Evolutionary conservation across 2,329 filamentous ascomycete genomes (phyloP), one percentile per base, ranked within the genome.

Genomic region (Pseudofabraea citricarpa): DNA sequence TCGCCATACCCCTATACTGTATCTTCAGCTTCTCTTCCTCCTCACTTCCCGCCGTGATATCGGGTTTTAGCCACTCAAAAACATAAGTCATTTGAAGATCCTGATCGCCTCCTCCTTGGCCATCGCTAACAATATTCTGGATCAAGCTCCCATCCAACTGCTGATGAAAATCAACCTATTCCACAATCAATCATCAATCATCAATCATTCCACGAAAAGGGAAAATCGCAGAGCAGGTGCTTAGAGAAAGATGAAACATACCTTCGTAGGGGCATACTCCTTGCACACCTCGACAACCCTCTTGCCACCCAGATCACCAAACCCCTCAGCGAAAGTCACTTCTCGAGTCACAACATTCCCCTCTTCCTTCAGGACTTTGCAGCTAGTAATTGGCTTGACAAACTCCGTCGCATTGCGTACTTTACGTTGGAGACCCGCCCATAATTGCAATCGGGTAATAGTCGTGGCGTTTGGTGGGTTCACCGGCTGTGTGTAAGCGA

Each of bases 51-150:
- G 27, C 27, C 27, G 13, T 31, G 27, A 31, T 15, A 12, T 31
- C 27, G 27, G 13, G 58, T 80, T 79, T 36, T 79, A 56, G 0
- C 63, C 64, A 68, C 40, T 67, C 63, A 47, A 68, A 68, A 2
- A 60, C 57, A 52, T 66, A 69, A 2, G 65, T 69, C 57, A 69
- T 54, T 39, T 59, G 63, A n/a, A 68, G 35, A 7, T 63, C 59
- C 6, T 59, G 62, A 8, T 51, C 51, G 13, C n/a, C 40, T 3
- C 18, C n/a, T 12, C 12, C 20, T 1, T 51, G 49, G 3, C 62
- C 63, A 10, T 62, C 52, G 20, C 58, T 63, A 29, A 65, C 50
- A 24, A 61, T 51, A 40, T 64, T 64, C 35, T 51, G 46, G 12
- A 62, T 53, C 37, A 47, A 53, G 39, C 55, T 55, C 12, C 40